Base-by-base conservation (phyloP, 371 early-diverging fungal species). In the Apophysomyces elegans region DNA sequence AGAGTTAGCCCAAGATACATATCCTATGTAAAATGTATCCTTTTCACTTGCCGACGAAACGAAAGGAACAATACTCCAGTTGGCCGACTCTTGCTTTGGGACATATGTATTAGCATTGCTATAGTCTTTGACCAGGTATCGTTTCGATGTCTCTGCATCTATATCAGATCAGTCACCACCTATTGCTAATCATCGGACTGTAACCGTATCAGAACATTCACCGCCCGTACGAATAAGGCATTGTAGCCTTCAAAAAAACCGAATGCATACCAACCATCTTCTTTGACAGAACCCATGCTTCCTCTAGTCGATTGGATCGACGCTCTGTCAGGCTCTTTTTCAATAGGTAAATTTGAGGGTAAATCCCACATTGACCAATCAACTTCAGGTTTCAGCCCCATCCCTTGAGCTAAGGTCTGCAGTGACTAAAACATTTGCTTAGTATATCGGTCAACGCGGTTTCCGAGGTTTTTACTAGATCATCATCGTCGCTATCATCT, bases 11-110 rank as follows among this genome's bases (percentile, higher is more conserved):
- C 26, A 56, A 11, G 39, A 16, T 61, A 44, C 9, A 47, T 62
- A 12, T 18, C 39, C 32, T 26, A 26, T 26, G 2, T 26, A 2
- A 3, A 26, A 26, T 26, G 2, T 9, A 16, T 12, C n/a, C 59
- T 54, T 37, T 56, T 47, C 38, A 16, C 58, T 16, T 37, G 58
- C 41, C 32, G 21, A 46, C 21, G 62, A 1, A 59, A 44, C 59
- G 35, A 72, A 70, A 7, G 79, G 79, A 5, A 79, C 76, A 32
- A 79, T 61, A 47, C 74, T 74, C 79, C 76, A 76, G 43, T 62
- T 47, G 12, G 70, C 58, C 37, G 67, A 44, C 39, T 73, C 71
- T 41, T 69, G 54, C 5, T 32, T 44, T 18, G 37, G 8, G 16
- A 21, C 9, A 7, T 50, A 16, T 3, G 21, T 21, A 26, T 21